phyloP scores from a whole-genome alignment of 139 green algal genomes.

The Picochlorum sp. region DNA sequence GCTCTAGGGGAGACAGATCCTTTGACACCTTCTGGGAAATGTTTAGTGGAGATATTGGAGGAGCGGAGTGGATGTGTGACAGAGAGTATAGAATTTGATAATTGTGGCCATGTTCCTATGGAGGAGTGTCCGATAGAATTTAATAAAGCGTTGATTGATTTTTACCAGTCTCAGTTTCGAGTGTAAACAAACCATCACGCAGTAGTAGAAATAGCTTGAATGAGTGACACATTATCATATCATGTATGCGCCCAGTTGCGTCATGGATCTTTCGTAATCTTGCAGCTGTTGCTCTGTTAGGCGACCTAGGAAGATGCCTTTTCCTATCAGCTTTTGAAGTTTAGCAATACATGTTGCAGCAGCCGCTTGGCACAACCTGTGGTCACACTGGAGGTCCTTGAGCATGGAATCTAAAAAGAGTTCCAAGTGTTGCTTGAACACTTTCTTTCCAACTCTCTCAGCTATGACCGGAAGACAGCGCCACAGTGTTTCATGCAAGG shows the following conservation, averaged over 20 bases:
- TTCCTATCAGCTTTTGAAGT: conserved; percentile 61
- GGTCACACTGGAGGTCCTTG: conserved; percentile 48
- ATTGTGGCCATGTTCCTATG: conserved; percentile 24
- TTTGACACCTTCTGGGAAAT: conserved; percentile 9
- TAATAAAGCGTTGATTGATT: conserved; percentile 12
- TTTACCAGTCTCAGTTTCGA: conserved; percentile 9
- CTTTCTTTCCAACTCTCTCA: conserved; percentile 46
- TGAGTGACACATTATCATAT: too few relatives aligned
- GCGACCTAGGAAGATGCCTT: conserved; percentile 45
- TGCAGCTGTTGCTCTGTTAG: conserved; percentile 40
- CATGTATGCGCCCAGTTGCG: too few relatives aligned
- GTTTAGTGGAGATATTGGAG: conserved; percentile 1
- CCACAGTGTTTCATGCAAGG: conserved; percentile 78
- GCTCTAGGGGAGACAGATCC: conserved; percentile 14
- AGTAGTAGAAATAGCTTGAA: neutral
- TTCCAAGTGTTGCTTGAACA: conserved; percentile 71
- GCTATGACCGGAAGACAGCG: conserved; percentile 59
- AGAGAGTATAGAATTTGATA: neutral
- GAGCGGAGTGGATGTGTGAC: neutral
- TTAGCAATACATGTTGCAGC: conserved; percentile 41
- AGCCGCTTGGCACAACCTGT: conserved; percentile 55
- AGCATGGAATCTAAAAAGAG: conserved; percentile 66
- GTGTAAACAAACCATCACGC: neutral
- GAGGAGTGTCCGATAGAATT: conserved; percentile 15
- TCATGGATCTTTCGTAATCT: too few relatives aligned